phyloP scores from a whole-genome alignment of 73 alveolate genomes.

The Breviolum minutum region DNA sequence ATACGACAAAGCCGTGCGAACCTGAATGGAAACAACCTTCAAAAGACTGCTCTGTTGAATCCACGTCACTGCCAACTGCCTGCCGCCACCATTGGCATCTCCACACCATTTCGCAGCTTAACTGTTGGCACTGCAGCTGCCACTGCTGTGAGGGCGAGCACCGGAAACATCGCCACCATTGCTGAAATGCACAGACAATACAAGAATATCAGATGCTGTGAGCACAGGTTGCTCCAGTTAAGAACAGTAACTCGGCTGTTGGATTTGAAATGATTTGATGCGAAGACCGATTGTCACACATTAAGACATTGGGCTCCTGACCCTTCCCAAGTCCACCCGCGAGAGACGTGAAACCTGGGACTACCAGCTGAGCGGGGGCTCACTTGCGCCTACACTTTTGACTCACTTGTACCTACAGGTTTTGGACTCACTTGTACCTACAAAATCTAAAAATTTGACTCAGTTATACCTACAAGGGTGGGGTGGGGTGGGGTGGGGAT shows the following conservation, averaged over 20 bases:
- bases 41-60: too few species aligned
- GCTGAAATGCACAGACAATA: background rate
- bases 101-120: conserved; percentile 66
- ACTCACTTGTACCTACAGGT: too few species aligned
- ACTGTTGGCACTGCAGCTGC: conserved; percentile 32
- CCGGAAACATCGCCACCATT: conserved; percentile 5
- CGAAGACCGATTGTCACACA: background rate
- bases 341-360: conserved; percentile 3
- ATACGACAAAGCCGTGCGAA: background rate
- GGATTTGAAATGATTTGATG: too few species aligned
- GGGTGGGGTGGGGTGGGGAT: too few species aligned
- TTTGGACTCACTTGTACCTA: too few species aligned
- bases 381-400: too few species aligned
- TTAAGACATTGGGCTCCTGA: background rate
- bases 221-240: too few species aligned
- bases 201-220: too few species aligned
- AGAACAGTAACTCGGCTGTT: too few species aligned
- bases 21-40: background rate
- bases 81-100: conserved; percentile 90
- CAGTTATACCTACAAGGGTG: too few species aligned
- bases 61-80: conserved; percentile 68
- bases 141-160: conserved; percentile 23
- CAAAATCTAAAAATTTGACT: too few species aligned
- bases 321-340: conserved; percentile 32
- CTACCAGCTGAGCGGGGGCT: too few species aligned